Conservation (phyloP, 192 early-diverging fungal genomes). For the Dispira simplex region DNA sequence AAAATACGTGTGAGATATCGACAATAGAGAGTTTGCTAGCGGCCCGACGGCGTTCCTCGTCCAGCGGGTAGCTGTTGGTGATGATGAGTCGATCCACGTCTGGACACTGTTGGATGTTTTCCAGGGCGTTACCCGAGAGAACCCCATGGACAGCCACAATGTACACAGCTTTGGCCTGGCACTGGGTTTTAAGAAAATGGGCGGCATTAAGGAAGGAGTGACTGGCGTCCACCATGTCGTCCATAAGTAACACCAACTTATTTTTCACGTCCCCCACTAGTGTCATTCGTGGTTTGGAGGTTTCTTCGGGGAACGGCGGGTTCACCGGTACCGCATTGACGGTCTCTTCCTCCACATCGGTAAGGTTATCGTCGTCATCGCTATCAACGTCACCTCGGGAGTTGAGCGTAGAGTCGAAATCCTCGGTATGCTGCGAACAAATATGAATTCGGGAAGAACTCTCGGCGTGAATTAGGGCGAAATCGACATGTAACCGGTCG, state of each 20-base stretch:
- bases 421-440: conserved; percentile 16
- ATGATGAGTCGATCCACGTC: conserved; percentile 69
- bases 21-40: conserved; percentile 69
- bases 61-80: conserved; percentile 77
- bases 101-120: conserved; percentile 65
- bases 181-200: conserved; percentile 71
- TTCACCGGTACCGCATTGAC: conserved; percentile 33
- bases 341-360: conserved; percentile 31
- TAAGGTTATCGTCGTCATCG: conserved; percentile 27
- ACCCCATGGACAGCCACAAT: conserved; percentile 93
- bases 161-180: conserved; percentile 65
- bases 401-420: conserved; percentile 19
- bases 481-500: conserved; percentile 82
- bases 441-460: conserved; percentile 34
- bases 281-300: conserved; percentile 44
- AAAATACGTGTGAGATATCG: conserved; percentile 78
- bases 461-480: conserved; percentile 93
- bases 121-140: conserved; percentile 72
- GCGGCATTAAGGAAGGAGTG: conserved; percentile 87
- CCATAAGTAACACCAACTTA: conserved; percentile 80
- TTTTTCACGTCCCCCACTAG: conserved; percentile 87
- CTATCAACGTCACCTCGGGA: conserved; percentile 20
- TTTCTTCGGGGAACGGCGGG: conserved; percentile 12
- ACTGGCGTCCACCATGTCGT: conserved; percentile 89
- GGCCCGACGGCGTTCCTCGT: no score